phyloP scores from a whole-genome alignment of 768 basidiomycete species.

The Auriculariales sp. region DNA sequence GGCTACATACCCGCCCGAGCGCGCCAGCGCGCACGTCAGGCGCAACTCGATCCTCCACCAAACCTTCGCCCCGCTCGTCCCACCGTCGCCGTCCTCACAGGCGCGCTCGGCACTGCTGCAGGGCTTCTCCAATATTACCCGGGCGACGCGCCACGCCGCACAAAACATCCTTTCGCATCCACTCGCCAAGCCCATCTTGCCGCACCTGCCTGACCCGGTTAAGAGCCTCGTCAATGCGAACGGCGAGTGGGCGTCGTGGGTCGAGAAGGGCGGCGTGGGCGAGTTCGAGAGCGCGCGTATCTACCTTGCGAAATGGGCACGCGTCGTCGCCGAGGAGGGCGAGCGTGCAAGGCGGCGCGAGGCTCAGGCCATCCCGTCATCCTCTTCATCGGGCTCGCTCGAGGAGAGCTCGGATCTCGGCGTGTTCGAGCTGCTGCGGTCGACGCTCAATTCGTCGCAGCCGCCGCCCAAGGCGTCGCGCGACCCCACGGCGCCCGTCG shows the following conservation, averaged over 20 bases:
- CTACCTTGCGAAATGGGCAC: conserved; percentile 92
- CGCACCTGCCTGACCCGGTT: conserved; percentile 91
- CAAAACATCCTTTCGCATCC: conserved; percentile 93
- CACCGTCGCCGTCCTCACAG: conserved; percentile 42
- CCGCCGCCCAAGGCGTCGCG: conserved; percentile 75
- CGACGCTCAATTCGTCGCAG: conserved; percentile 45
- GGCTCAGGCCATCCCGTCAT: conserved; percentile 47
- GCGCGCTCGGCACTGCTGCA: conserved; percentile 76
- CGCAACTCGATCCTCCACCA: conserved; percentile 71
- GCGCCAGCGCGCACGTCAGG: conserved; percentile 27
- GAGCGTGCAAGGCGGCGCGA: conserved; percentile 78
- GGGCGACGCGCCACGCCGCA: conserved; percentile 83
- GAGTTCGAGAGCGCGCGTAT: conserved; percentile 95
- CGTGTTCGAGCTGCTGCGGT: conserved; percentile 75
- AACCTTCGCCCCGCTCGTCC: conserved; percentile 34
- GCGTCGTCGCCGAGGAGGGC: conserved; percentile 95
- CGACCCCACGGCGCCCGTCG: conserved; percentile 64
- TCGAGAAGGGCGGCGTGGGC: conserved; percentile 82
- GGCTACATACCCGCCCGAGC: neutral
- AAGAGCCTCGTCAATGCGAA: conserved; percentile 77
- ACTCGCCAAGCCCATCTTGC: conserved; percentile 87
- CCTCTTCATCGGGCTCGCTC: conserved; percentile 28
- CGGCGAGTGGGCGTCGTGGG: conserved; percentile 85
- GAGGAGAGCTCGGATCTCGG: conserved; percentile 67
- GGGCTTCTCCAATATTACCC: conserved; percentile 87